phyloP scores from a whole-genome alignment of 2,329 filamentous ascomycete genomes.

The Xylaria sp. region DNA sequence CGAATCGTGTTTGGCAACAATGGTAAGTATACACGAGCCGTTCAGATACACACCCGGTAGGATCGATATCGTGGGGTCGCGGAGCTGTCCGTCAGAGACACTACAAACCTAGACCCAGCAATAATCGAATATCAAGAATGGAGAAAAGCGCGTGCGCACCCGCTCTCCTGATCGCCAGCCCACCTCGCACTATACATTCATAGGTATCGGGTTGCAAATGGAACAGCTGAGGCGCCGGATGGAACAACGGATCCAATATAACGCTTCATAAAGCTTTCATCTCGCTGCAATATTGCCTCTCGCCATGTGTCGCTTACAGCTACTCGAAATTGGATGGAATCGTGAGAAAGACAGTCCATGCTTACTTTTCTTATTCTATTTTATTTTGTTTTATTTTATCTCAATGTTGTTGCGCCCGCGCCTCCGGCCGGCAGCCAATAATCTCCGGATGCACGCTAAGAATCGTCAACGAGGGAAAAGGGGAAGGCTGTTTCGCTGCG shows the following conservation, averaged over 20 bases:
- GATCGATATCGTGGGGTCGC: background rate
- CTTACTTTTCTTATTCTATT: slow-evolving; percentile 12
- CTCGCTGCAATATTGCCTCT: slow-evolving; percentile 25
- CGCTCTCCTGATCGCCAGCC: slow-evolving; percentile 33
- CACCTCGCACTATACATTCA: slow-evolving; percentile 24
- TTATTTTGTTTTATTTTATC: too few species aligned
- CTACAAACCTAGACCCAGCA: background rate
- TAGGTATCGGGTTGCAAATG: slow-evolving; percentile 4
- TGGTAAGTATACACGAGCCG: too few species aligned
- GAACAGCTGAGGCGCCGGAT: slow-evolving; percentile 29
- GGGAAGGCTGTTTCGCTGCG: slow-evolving; percentile 30
- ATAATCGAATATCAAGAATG: background rate
- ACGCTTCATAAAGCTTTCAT: slow-evolving; percentile 19
- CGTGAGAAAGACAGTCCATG: slow-evolving; percentile 11
- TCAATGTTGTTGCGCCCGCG: slow-evolving; percentile 8
- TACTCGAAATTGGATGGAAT: slow-evolving; percentile 32
- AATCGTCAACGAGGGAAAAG: slow-evolving; percentile 18
- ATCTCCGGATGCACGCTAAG: slow-evolving; percentile 34
- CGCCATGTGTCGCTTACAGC: slow-evolving; percentile 30
- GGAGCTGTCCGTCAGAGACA: slow-evolving; percentile 2
- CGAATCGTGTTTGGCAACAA: background rate
- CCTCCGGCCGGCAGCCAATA: slow-evolving; percentile 34
- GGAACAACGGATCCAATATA: slow-evolving; percentile 32
- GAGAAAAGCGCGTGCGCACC: slow-evolving; percentile 1
- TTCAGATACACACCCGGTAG: slow-evolving; percentile 7